Evolutionary conservation across 2,329 filamentous ascomycete species (phyloP), one percentile per base, ranked within the genome.

Genomic region (Hypoxylon sp.): DNA sequence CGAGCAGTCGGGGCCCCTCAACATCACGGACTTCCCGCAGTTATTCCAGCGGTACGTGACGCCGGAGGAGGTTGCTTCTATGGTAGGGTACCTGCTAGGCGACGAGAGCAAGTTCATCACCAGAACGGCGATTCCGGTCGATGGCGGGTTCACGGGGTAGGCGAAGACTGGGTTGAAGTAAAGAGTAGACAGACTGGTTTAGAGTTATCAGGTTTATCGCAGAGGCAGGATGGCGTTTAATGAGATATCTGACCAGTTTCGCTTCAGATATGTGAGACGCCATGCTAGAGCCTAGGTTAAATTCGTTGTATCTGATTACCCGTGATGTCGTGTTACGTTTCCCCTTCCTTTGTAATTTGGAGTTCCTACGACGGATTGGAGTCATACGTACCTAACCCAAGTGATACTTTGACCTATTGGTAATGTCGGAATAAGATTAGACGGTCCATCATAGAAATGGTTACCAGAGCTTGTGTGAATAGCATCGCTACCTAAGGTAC

Each of bases 21-120:
- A 40, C n/a, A 11, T 60, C 8, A 33, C 55, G 4, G 46, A 63
- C 14, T 37, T 55, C 11, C 35, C 46, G 1, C 77, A 74, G 6
- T 66, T 79, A 3, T 74, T 78, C 11, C 73, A 72, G 58, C 70
- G 77, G 6, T 74, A 75, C 33, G 72, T 75, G 0, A 74, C 76
- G 37, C 72, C 76, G 0, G 71, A 75, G 2, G 77, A 81, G 22
- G 61, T 80, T 27, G 74, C 78, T 0, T 73, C 74, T 0, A 67
- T 74, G 0, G 75, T 80, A n/a, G 75, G 73, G 0, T 80, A 78
- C 22, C 68, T 80, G 0, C 65, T 80, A 1, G 71, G 77, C 2
- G 75, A 79, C 17, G 78, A 80, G 67, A 77, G 74, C 61, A 77
- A 70, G 46, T 79, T 78, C 30, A 72, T 80, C 10, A 76, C 74